Evolutionary conservation across 192 early-diverging fungal species (phyloP), one percentile per base, ranked within the genome.

Genomic region (Neocallimastix lanati): DNA sequence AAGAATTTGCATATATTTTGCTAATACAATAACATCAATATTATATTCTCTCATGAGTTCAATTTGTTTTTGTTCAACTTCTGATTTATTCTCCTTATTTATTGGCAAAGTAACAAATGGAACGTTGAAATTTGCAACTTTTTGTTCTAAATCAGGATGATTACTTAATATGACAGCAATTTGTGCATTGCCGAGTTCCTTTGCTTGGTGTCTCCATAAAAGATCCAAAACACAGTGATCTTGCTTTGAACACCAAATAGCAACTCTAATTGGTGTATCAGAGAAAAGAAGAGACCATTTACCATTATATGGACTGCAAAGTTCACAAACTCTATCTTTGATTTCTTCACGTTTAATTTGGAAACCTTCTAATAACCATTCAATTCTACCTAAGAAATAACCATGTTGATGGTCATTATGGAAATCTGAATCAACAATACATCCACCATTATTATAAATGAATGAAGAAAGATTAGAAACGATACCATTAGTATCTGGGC

Each of bases 171-270:
- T 58, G 0, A 79, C 38, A 28, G 76, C 3, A 21, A 79, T 36
- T 29, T 30, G 16, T 1, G 38, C 37, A 29, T 38, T 29, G 12
- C 79, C 79, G 7, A 79, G 79, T n/a, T 79, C 79, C 21, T 36
- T 29, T 18, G 37, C 28, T 36, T 58, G 37, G 21, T 29, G 27
- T 29, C 33, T 38, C 38, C 33, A 79, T 29, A 29, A 40, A 38
- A 79, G 38, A 76, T 79, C 79, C 21, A 79, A 29, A 21, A 79
- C 28, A 76, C 79, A 79, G 76, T 79, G 79, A 36, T 79, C 79
- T 76, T 79, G 79, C 13, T 79, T 79, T 29, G 79, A 79, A 76
- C 79, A 79, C 38, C 37, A 79, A 36, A 79, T 79, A 12, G 79
- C 79, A 29, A 79, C 38, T 36, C n/a, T 79, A 29, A 29, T 29